A percentile compares a stretch with the other conserved stretches of the same genome.
These are phyloP conservation scores for Candida railenensis DNA, from an alignment of 805 yeast genomes.

Conservation along the genomic window DNA sequence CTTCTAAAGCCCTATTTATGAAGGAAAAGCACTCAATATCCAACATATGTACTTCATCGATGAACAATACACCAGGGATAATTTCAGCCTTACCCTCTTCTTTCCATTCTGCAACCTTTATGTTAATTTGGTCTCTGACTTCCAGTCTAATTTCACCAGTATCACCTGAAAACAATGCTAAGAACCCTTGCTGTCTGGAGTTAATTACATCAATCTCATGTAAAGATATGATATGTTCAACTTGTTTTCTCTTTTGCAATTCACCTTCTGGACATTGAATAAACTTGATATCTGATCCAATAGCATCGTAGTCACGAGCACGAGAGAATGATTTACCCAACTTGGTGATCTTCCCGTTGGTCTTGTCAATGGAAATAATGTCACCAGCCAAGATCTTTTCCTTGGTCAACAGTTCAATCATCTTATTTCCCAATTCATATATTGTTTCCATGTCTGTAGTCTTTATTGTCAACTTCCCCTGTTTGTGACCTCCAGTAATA, in stretches of 20 bases:
- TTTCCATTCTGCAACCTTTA: constrained; percentile 96
- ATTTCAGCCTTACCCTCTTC: constrained; percentile 99
- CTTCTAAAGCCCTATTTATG: constrained; percentile 93
- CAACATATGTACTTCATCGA: constrained; percentile 98
- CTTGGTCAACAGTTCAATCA: constrained; percentile 90
- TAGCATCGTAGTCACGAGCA: constrained; percentile 96
- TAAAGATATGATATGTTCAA: constrained; percentile 95
- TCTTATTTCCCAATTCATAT: constrained; percentile 89
- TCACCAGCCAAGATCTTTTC: constrained; percentile 98
- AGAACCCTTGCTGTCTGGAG: constrained; percentile 95
- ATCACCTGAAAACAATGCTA: constrained; percentile 92
- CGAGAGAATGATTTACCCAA: constrained; percentile 95
- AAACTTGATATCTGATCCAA: constrained; percentile 97
- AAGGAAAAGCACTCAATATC: constrained; percentile 96
- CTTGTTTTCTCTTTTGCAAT: constrained; percentile 91
- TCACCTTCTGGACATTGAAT: constrained; percentile 99
- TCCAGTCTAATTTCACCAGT: constrained; percentile 97
- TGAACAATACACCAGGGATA: constrained; percentile 95
- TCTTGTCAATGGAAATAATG: constrained; percentile 91
- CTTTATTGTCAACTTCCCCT: constrained; percentile 94
- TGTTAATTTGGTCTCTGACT: constrained; percentile 93
- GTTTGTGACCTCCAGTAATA: constrained; percentile 96
- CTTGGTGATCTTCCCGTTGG: constrained; percentile 90
- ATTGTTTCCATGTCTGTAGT: constrained; percentile 99
- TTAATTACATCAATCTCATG: constrained; percentile 98